Conservation (phyloP, 2,329 filamentous ascomycete genomes). For the Thielaviopsis punctulata region DNA sequence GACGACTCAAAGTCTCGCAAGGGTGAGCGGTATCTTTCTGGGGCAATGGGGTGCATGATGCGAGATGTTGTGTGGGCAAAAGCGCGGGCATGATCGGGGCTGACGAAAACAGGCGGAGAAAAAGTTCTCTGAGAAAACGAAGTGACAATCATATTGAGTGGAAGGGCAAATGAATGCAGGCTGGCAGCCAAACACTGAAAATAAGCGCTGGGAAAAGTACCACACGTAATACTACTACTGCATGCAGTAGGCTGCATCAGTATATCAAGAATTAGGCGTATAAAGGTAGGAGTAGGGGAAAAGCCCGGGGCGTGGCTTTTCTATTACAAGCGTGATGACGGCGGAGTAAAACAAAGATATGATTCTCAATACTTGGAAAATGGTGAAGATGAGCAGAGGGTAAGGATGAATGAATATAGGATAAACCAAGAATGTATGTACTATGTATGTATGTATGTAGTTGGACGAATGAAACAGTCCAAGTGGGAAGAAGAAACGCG, state of each 20-base stretch:
- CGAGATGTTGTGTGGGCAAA: background rate
- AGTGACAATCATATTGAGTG: background rate
- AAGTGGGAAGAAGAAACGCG: background rate
- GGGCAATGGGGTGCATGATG: background rate
- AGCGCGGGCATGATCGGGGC: background rate
- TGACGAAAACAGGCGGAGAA: background rate
- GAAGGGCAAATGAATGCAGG: too few species aligned
- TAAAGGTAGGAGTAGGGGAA: background rate
- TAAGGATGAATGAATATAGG: background rate
- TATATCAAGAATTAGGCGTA: background rate
- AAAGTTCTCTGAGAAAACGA: background rate
- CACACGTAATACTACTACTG: background rate
- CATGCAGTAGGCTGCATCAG: background rate
- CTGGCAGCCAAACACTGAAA: too few species aligned
- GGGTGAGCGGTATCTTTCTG: background rate
- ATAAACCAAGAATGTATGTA: too few species aligned
- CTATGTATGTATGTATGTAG: too few species aligned
- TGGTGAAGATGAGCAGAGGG: background rate
- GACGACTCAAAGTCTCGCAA: constrained; percentile 3
- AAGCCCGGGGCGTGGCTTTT: background rate
- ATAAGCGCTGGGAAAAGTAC: background rate
- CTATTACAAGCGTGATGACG: background rate
- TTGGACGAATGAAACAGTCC: too few species aligned
- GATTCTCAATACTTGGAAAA: background rate
- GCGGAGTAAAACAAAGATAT: background rate